Conservation (phyloP, 1,284 basidiomycete species). For the Takashimella tepidaria region DNA sequence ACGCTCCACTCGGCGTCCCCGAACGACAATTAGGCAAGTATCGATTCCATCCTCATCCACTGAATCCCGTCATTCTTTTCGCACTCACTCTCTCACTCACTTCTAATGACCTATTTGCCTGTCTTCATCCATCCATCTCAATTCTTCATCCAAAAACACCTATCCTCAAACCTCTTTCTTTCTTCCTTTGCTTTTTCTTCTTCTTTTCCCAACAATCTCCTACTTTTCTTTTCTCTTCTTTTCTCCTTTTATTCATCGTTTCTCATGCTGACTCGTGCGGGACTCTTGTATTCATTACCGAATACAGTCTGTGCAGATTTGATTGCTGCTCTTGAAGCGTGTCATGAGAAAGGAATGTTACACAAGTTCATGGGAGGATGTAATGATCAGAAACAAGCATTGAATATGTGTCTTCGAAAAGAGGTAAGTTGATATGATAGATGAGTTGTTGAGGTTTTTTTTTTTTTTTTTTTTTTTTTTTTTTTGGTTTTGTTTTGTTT, state of each 20-base stretch:
- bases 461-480: no score
- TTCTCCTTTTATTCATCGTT: no score
- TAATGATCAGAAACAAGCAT: conserved; percentile 63
- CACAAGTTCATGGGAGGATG: conserved; percentile 50
- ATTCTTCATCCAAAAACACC: background rate
- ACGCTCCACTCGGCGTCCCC: conserved; percentile 40
- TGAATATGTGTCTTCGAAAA: conserved; percentile 67
- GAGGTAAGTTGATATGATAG: conserved; percentile 63
- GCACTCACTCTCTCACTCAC: background rate
- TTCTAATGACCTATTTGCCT: background rate
- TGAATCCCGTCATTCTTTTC: background rate
- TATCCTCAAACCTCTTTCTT: background rate
- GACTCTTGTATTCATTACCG: no score
- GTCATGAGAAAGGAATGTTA: conserved; percentile 36
- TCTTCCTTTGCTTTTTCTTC: background rate
- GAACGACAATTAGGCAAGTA: conserved; percentile 39
- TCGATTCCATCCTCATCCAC: background rate
- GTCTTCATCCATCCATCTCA: background rate
- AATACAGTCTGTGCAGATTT: conserved; percentile 41
- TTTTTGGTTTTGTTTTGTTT: no score
- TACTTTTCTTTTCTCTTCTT: background rate
- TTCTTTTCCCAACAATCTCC: no score
- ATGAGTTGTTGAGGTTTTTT: no score
- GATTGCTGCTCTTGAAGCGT: conserved; percentile 42
- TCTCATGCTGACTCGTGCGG: conserved; percentile 4